Evolutionary conservation across 2,329 filamentous ascomycete species (phyloP).

Genomic region (Aaosphaeria pasadenensis): DNA sequence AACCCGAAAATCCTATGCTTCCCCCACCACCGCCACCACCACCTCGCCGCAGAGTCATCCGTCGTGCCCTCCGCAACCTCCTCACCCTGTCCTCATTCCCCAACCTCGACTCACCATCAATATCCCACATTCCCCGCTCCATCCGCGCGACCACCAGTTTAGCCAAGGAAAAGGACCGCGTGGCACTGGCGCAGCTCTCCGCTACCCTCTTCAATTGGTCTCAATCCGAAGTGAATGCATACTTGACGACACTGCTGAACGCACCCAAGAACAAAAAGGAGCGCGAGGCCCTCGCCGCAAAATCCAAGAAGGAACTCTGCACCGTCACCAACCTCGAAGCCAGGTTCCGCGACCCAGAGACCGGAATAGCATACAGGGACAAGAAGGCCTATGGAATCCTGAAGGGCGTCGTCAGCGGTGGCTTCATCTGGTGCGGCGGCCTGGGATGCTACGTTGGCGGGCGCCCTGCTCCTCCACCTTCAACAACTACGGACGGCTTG

Average conservation of each 20-base stretch:
- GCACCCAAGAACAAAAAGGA: constrained; percentile 44
- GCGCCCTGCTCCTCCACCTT: constrained; percentile 11
- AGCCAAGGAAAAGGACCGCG: constrained; percentile 33
- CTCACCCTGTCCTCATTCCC: constrained; percentile 51
- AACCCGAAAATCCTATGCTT: constrained; percentile 14
- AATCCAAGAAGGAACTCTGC: constrained; percentile 50
- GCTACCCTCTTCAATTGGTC: constrained; percentile 37
- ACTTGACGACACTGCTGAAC: constrained; percentile 41
- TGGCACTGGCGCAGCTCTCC: constrained; percentile 57
- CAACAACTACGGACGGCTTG: no score
- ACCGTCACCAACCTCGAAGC: constrained; percentile 80
- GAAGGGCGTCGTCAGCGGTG: constrained; percentile 67
- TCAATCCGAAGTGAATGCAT: constrained; percentile 22
- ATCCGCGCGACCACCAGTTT: constrained; percentile 45
- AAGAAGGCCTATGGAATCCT: constrained; percentile 79
- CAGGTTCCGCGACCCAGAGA: constrained; percentile 79
- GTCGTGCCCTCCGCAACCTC: constrained; percentile 55
- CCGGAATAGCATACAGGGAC: constrained; percentile 78
- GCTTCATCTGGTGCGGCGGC: constrained; percentile 78
- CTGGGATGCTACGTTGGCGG: constrained; percentile 81
- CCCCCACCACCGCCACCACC: constrained; percentile 18
- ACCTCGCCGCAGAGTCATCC: constrained; percentile 38
- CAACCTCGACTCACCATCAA: constrained; percentile 41
- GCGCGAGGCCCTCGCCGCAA: constrained; percentile 38
- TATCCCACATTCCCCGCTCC: constrained; percentile 44